These are phyloP conservation scores for Echium plantagineum DNA, from an alignment of 257 asterid genomes.

Conservation along the genomic window DNA sequence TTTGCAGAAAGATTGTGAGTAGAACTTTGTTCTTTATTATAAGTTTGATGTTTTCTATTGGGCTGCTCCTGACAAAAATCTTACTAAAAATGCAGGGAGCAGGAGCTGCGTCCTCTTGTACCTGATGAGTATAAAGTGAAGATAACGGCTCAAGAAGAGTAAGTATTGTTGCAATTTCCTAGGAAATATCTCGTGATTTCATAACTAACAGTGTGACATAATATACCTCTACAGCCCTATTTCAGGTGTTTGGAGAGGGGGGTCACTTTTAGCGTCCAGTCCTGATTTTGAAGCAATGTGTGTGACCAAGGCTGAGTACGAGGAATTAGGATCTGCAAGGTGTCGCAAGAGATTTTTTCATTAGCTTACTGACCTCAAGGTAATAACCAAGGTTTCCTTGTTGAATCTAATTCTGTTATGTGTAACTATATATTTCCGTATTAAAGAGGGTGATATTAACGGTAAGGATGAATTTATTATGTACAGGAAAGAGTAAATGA, in stretches of 20 bases:
- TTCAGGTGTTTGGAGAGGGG: slow-evolving; percentile 96
- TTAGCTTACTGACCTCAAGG: slow-evolving; percentile 16
- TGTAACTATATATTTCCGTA: no score
- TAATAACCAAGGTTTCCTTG: neutral
- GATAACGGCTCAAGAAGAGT: slow-evolving; percentile 86
- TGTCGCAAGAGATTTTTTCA: slow-evolving; percentile 82
- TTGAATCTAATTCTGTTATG: neutral
- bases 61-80: slow-evolving; percentile 2
- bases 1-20: slow-evolving; percentile 94
- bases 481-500: no score
- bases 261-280: slow-evolving; percentile 91
- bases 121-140: slow-evolving; percentile 73
- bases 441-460: no score
- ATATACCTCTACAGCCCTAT: slow-evolving; percentile 56
- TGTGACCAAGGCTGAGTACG: slow-evolving; percentile 88
- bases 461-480: no score
- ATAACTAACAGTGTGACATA: slow-evolving; percentile 1
- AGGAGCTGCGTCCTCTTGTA: slow-evolving; percentile 89
- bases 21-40: neutral
- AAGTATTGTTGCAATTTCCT: slow-evolving; percentile 15
- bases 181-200: slow-evolving; percentile 4
- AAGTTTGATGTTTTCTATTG: slow-evolving; percentile 1
- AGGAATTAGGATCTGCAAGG: slow-evolving; percentile 85
- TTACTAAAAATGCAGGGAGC: slow-evolving; percentile 44
- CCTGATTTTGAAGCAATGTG: slow-evolving; percentile 96